Evolutionary conservation across 257 asterid species (phyloP), one percentile per base, ranked within the genome.

Genomic region (Solanum lignicaule): DNA sequence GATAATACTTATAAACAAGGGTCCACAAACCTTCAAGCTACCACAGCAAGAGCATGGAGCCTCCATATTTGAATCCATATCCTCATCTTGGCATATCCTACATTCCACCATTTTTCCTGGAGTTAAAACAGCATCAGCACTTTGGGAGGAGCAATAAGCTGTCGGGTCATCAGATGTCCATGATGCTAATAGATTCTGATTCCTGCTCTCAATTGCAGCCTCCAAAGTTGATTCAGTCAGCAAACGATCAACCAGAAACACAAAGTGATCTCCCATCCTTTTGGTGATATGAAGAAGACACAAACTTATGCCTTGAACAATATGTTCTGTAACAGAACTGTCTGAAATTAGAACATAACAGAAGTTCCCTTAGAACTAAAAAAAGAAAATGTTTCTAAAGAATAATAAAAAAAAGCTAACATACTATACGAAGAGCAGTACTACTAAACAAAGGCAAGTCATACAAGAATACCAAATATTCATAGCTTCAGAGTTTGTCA

Each of bases 1-100:
- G 36, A 85, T 0, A 65, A 38, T 66, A 5, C 4, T 39, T 10
- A 68, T 12, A 38, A 29, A 68, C 9, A 9, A 62, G 16, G 65
- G 38, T 29, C 82, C 9, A 88, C 91, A 83, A 90, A 97, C 98
- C 98, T 95, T 97, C 90, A 95, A 93, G 92, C 99, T 97, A 60
- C 99, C 99, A 81, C 95, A 93, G 90, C 99, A 97, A 84, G 98
- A 93, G 89, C 99, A 97, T 73, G 99, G 99, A 87, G 94, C 79
- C 90, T 97, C 99, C 99, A 97, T 95, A 66, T 91, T 94, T 2
- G 93, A 92, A 92, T 95, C 96, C 35, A 94, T n/a, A 88, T 94
- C 99, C 85, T 97, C 99, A 83, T 97, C 99, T 90, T 95, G 99
- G 90, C 99, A 97, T 90, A 97, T 97, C 91, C 99, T 93, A 92